phyloP scores from a whole-genome alignment of 208 protist genomes.

The Tritrichomonas foetus region DNA sequence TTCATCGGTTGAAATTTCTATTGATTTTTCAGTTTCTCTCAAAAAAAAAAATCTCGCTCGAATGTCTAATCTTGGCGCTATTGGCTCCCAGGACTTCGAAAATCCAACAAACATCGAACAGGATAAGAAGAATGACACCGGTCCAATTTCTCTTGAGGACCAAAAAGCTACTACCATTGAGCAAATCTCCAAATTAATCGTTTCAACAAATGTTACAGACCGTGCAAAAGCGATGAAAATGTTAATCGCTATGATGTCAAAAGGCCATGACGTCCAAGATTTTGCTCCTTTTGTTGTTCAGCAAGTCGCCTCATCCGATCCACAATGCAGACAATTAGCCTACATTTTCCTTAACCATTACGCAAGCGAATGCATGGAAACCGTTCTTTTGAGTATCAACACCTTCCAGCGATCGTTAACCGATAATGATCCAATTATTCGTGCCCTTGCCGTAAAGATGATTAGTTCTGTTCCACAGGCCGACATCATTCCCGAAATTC shows the following conservation, averaged over 20 bases:
- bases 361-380: background rate
- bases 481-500: background rate
- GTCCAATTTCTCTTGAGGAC: too few species aligned
- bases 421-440: background rate
- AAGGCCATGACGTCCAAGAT: background rate
- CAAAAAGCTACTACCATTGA: background rate
- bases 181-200: background rate
- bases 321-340: background rate
- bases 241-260: background rate
- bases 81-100: too few species aligned
- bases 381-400: background rate
- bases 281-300: slow-evolving; percentile 1
- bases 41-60: too few species aligned
- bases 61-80: too few species aligned
- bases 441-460: background rate
- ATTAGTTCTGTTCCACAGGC: background rate
- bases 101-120: too few species aligned
- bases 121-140: too few species aligned
- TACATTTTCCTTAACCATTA: slow-evolving; percentile 1
- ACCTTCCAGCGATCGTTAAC: background rate
- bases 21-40: too few species aligned
- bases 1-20: too few species aligned
- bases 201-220: background rate
- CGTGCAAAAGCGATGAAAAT: background rate
- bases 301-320: background rate